phyloP scores from a whole-genome alignment of 495 filamentous ascomycete species.

The Thozetella sp. region DNA sequence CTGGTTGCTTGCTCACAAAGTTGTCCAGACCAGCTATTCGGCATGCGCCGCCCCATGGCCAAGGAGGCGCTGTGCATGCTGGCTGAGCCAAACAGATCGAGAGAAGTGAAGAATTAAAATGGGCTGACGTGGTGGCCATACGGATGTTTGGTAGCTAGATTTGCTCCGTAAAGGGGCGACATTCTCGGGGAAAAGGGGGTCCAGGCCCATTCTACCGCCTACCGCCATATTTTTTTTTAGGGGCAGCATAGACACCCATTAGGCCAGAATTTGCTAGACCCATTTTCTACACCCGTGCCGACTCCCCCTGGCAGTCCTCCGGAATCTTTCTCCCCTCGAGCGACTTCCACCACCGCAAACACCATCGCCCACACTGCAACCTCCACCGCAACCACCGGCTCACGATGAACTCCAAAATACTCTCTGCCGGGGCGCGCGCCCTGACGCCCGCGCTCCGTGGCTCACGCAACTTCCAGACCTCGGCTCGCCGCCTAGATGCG shows the following conservation, averaged over 20 bases:
- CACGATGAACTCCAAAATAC: slow-evolving; percentile 49
- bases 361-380: neutral
- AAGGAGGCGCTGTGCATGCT: too few species aligned
- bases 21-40: too few species aligned
- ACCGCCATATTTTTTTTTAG: slow-evolving; percentile 17
- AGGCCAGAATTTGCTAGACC: slow-evolving; percentile 1
- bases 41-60: too few species aligned
- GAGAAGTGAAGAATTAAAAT: too few species aligned
- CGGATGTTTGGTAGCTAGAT: too few species aligned
- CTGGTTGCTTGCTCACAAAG: too few species aligned
- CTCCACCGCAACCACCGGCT: slow-evolving; percentile 11
- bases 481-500: slow-evolving; percentile 41
- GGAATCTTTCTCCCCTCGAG: neutral
- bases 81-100: too few species aligned
- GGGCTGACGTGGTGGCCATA: neutral
- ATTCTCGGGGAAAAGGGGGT: too few species aligned
- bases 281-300: neutral
- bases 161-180: too few species aligned
- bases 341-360: neutral
- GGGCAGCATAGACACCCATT: neutral
- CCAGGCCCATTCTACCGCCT: too few species aligned
- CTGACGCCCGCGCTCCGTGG: slow-evolving; percentile 21
- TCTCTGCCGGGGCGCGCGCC: slow-evolving; percentile 36
- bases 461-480: slow-evolving; percentile 44
- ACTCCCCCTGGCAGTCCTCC: neutral